phyloP scores from a whole-genome alignment of 2,329 filamentous ascomycete genomes.

The Pyricularia sp. region DNA sequence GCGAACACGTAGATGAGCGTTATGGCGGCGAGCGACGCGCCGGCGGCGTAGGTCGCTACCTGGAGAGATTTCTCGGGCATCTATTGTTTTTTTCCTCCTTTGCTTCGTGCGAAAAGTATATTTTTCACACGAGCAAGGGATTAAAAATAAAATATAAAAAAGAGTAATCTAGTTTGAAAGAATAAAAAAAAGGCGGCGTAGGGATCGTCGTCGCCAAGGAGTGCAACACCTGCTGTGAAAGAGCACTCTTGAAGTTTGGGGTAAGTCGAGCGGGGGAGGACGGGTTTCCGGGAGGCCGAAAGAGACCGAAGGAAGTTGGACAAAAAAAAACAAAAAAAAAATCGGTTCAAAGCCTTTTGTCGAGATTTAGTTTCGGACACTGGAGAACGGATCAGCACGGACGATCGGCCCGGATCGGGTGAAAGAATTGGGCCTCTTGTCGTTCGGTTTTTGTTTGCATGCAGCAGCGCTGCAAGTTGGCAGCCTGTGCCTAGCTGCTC shows the following conservation, averaged over 20 bases:
- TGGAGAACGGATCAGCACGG: not conserved
- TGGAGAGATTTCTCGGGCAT: slow-evolving; percentile 81
- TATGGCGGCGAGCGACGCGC: slow-evolving; percentile 87
- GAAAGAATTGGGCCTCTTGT: not conserved
- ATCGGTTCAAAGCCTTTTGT: not conserved
- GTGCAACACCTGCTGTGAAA: not conserved
- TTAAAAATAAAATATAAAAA: not conserved
- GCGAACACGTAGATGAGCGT: slow-evolving; percentile 96
- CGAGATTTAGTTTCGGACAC: not conserved
- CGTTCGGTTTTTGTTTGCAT: not conserved
- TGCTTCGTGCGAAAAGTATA: not conserved
- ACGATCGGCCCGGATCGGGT: not conserved
- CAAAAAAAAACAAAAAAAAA: too few relatives aligned
- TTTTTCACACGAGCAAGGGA: not conserved
- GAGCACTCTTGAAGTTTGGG: not conserved
- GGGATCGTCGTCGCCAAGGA: not conserved
- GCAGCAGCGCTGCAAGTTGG: not conserved
- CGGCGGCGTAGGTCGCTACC: slow-evolving; percentile 87
- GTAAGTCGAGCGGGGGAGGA: not conserved
- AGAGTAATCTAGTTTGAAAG: not conserved
- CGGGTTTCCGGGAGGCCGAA: not conserved
- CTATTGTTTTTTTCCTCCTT: not conserved
- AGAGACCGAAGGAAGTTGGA: not conserved
- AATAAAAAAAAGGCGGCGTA: not conserved
- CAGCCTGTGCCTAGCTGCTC: not conserved